A percentile compares a stretch with the other conserved stretches of the same genome.
These are phyloP conservation scores for Endoconidiophora laricicola DNA, from an alignment of 2,329 filamentous ascomycete species.

Conservation along the genomic window DNA sequence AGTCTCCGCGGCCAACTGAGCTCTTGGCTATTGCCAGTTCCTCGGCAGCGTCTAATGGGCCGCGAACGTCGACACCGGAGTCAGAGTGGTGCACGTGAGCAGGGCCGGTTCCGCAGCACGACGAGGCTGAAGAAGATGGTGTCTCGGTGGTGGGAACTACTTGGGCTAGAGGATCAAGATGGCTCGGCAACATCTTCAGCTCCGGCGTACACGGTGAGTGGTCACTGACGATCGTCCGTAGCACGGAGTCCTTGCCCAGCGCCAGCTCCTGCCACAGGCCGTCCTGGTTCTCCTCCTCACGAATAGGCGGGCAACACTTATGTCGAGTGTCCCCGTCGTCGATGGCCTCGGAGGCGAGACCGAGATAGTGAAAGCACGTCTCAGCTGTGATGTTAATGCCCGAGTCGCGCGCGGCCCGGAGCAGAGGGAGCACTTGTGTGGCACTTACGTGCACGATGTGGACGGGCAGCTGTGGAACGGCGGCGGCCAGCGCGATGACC, in stretches of 20 bases:
- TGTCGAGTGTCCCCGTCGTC: slow-evolving; percentile 74
- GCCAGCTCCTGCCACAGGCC: slow-evolving; percentile 71
- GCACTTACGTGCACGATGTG: slow-evolving; percentile 91
- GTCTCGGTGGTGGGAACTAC: background rate
- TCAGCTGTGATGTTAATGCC: slow-evolving; percentile 84
- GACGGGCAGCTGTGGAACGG: slow-evolving; percentile 67
- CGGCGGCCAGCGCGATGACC: slow-evolving; percentile 63
- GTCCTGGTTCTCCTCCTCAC: slow-evolving; percentile 65
- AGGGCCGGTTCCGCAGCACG: background rate
- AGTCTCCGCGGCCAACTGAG: slow-evolving; percentile 46
- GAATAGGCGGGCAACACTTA: slow-evolving; percentile 91
- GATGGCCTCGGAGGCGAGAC: slow-evolving; percentile 66
- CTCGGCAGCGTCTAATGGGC: slow-evolving; percentile 22
- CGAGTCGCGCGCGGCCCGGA: slow-evolving; percentile 51
- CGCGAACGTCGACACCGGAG: slow-evolving; percentile 34
- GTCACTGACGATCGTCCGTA: slow-evolving; percentile 83
- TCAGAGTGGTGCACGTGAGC: slow-evolving; percentile 29
- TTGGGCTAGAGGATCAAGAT: slow-evolving; percentile 20
- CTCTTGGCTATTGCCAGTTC: slow-evolving; percentile 6
- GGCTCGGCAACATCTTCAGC: slow-evolving; percentile 67
- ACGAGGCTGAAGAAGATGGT: slow-evolving; percentile 13
- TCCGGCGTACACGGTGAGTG: slow-evolving; percentile 94
- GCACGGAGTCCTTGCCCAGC: slow-evolving; percentile 50
- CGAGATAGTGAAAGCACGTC: slow-evolving; percentile 91
- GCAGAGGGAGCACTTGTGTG: slow-evolving; percentile 69